Evolutionary conservation across 2,329 filamentous ascomycete species (phyloP).

Genomic region (Metarhizium rileyi): DNA sequence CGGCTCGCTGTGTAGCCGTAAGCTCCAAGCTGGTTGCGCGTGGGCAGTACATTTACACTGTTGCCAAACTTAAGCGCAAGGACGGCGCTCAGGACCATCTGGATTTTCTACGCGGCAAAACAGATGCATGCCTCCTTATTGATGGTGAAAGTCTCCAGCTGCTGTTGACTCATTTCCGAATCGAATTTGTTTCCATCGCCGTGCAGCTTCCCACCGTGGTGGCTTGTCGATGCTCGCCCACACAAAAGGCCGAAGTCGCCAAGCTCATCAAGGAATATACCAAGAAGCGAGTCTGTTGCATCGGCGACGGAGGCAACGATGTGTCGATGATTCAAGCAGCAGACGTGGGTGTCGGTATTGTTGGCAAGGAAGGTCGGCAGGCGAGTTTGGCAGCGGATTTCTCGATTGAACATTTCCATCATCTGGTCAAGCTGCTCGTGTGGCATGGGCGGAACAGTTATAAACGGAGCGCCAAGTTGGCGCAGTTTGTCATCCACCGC

Average conservation of each 20-base stretch:
- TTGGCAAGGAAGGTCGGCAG: constrained; percentile 94
- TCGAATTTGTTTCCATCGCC: constrained; percentile 79
- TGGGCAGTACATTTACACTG: constrained; percentile 92
- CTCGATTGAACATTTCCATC: constrained; percentile 88
- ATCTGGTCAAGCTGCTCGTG: constrained; percentile 92
- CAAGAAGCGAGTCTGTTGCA: constrained; percentile 92
- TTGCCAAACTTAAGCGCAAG: constrained; percentile 75
- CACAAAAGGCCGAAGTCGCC: constrained; percentile 92
- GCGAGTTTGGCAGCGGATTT: constrained; percentile 94
- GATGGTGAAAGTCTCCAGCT: constrained; percentile 85
- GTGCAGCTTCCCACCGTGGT: constrained; percentile 86
- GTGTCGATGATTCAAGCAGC: constrained; percentile 99
- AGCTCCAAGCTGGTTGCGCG: constrained; percentile 88
- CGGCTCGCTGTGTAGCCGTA: constrained; percentile 89
- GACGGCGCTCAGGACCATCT: constrained; percentile 80
- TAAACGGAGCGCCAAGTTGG: constrained; percentile 89
- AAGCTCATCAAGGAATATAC: constrained; percentile 83
- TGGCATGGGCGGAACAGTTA: constrained; percentile 98
- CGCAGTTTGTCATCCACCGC: constrained; percentile 96
- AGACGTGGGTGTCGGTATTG: constrained; percentile 94
- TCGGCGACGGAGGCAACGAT: constrained; percentile 96
- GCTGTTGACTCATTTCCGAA: constrained; percentile 72
- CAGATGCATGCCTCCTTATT: constrained; percentile 79
- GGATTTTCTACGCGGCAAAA: constrained; percentile 79
- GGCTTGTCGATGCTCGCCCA: constrained; percentile 92